Base-by-base conservation (phyloP, 1,139 yeast genomes). In the Taiozyma sp. region DNA sequence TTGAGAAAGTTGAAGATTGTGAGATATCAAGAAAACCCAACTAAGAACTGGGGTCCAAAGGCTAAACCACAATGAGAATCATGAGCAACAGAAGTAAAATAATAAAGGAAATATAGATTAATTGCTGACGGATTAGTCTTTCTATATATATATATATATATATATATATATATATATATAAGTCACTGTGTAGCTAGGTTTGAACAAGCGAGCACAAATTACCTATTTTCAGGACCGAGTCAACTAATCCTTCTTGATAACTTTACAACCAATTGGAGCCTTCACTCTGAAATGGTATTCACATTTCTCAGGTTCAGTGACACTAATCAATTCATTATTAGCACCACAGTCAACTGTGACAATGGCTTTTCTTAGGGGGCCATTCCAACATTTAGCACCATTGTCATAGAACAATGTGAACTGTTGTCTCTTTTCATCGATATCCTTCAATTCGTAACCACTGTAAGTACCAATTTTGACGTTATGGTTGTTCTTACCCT, bases 341-440 rank as follows among this genome's bases (percentile, higher is more conserved):
- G 71, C 65, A 1, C 96, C 96, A 69, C 99, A 95, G 23, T 73
- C 72, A 54, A 93, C 66, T 29, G 75, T 74, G 4, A 89, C 83
- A 12, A 69, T 70, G 0, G 91, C 92, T 38, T 85, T 78, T 65
- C 99, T 80, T 30, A 73, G 68, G 4, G 98, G 98, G 0, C 99
- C 99, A 65, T 91, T 89, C 97, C 99, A 93, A 68, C 99, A 95
- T 63, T 78, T 78, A 48, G 83, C 83, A n/a, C 99, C 99, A 36
- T 74, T 67, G 7, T 67, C 72, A 64, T 74, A 92, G 30, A 70
- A 68, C 22, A 83, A 67, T 12, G 66, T 70, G 42, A 78, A 57
- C 10, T 70, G 70, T 51, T 62, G 58, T 24, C 62, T 52, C n/a
- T 58, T 56, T 4, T 60, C 56, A n/a, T 64, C 65, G 22, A 65